phyloP scores from a whole-genome alignment of 2,329 filamentous ascomycete species.

The Epichloe hybrida region DNA sequence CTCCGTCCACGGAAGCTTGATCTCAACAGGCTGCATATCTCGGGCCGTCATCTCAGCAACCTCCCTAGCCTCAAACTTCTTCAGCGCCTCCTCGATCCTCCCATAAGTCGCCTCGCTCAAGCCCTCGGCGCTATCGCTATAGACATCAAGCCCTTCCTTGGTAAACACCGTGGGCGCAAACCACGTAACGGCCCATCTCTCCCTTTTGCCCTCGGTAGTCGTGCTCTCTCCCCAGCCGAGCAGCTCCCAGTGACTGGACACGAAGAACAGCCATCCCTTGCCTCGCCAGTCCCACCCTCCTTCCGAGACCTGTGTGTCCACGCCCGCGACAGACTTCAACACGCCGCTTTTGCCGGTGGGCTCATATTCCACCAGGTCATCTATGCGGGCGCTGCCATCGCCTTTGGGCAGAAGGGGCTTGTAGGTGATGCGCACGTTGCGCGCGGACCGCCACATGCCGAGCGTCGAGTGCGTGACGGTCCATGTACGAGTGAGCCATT shows the following conservation, averaged over 20 bases:
- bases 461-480: conserved; percentile 63
- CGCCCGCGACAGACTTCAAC: conserved; percentile 49
- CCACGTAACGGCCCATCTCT: conserved; percentile 69
- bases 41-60: conserved; percentile 36
- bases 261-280: conserved; percentile 59
- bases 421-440: conserved; percentile 74
- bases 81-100: conserved; percentile 40
- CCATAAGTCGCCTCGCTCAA: conserved; percentile 42
- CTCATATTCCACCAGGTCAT: conserved; percentile 64
- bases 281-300: conserved; percentile 62
- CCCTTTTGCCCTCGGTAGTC: conserved; percentile 25
- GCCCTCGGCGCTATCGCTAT: conserved; percentile 49
- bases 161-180: conserved; percentile 77
- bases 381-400: conserved; percentile 36
- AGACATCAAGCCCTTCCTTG: conserved; percentile 68
- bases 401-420: conserved; percentile 30
- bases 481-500: conserved; percentile 56
- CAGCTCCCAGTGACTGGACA: conserved; percentile 67
- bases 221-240: conserved; percentile 55
- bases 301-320: conserved; percentile 37
- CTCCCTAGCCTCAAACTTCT: conserved; percentile 33
- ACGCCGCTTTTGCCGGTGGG: conserved; percentile 30
- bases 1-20: conserved; percentile 36
- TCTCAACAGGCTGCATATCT: conserved; percentile 37
- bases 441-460: conserved; percentile 66